A percentile compares a stretch with the other conserved stretches of the same genome.
phyloP scores from a whole-genome alignment of 441 rosid species.

The Euphorbia corollata region DNA sequence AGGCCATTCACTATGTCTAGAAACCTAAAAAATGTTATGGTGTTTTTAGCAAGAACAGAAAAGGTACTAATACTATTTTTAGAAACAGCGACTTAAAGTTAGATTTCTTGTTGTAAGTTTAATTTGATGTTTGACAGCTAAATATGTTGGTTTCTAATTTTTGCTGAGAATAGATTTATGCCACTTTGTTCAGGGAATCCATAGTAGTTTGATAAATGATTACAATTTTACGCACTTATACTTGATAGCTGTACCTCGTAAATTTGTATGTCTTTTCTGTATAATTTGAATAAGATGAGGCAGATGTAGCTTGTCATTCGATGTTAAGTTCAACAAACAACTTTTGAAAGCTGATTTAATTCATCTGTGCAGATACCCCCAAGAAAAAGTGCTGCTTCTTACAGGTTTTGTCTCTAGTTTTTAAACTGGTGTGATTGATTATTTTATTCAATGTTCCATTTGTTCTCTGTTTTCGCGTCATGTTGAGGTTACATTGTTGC shows the following conservation, averaged over 20 bases:
- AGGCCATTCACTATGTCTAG: no score
- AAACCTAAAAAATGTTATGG: not conserved
- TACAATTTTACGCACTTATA: not conserved
- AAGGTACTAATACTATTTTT: not conserved
- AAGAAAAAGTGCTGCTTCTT: constrained; percentile 84
- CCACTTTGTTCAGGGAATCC: not conserved
- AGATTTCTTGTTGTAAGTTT: no score
- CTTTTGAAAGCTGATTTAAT: constrained; percentile 9
- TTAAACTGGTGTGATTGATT: constrained; percentile 9
- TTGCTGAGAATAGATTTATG: no score
- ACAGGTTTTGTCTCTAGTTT: constrained; percentile 53
- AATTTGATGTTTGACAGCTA: no score
- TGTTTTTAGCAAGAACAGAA: no score
- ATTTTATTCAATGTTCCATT: not conserved
- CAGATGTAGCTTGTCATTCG: not conserved
- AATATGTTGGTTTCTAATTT: no score
- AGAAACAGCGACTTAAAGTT: not conserved
- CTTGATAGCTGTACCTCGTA: not conserved
- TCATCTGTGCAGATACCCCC: constrained; percentile 88
- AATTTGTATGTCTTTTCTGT: no score
- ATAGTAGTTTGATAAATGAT: not conserved
- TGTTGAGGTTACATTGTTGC: not conserved
- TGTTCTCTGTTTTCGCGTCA: not conserved
- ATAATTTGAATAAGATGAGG: not conserved
- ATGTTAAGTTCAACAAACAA: not conserved